phyloP scores from a whole-genome alignment of 2,329 filamentous ascomycete species.

The Hypoxylon sp. region DNA sequence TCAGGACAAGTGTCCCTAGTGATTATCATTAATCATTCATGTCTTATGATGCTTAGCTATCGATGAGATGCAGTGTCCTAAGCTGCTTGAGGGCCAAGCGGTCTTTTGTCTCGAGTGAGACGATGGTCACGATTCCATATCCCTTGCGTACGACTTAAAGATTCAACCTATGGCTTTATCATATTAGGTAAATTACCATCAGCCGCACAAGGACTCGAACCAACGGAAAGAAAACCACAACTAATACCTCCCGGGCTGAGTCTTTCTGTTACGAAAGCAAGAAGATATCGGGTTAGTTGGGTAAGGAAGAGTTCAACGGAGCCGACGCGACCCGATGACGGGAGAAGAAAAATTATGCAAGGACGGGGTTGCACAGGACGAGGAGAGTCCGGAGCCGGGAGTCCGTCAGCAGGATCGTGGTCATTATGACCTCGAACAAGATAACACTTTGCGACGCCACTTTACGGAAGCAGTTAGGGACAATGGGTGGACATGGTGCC shows the following conservation, averaged over 20 bases:
- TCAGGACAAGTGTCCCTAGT: slow-evolving; percentile 42
- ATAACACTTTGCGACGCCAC: slow-evolving; percentile 29
- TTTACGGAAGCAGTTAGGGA: slow-evolving; percentile 23
- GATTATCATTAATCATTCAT: slow-evolving; percentile 1
- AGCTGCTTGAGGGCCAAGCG: slow-evolving; percentile 14
- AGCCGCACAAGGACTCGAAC: slow-evolving; percentile 11
- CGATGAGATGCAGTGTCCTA: slow-evolving; percentile 19
- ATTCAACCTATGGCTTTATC: slow-evolving; percentile 13
- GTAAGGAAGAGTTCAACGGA: slow-evolving; percentile 17
- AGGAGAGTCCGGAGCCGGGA: slow-evolving; percentile 13
- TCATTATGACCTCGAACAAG: slow-evolving; percentile 17
- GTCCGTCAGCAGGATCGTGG: slow-evolving; percentile 25
- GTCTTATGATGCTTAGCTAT: slow-evolving; percentile 14
- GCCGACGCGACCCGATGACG: slow-evolving; percentile 15
- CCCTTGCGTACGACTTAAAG: slow-evolving; percentile 16
- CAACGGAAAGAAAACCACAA: slow-evolving; percentile 12
- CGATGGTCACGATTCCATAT: slow-evolving; percentile 19
- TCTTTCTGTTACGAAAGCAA: slow-evolving; percentile 17
- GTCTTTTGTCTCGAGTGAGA: slow-evolving; percentile 37
- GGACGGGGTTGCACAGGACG: slow-evolving; percentile 18
- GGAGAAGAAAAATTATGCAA: slow-evolving; percentile 8
- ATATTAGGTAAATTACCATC: slow-evolving; percentile 25
- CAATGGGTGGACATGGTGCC: slow-evolving; percentile 7
- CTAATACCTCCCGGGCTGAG: slow-evolving; percentile 19
- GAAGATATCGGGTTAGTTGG: slow-evolving; percentile 22